Conservation (phyloP, 148 eudicot species). For the Arctostaphylos glauca region DNA sequence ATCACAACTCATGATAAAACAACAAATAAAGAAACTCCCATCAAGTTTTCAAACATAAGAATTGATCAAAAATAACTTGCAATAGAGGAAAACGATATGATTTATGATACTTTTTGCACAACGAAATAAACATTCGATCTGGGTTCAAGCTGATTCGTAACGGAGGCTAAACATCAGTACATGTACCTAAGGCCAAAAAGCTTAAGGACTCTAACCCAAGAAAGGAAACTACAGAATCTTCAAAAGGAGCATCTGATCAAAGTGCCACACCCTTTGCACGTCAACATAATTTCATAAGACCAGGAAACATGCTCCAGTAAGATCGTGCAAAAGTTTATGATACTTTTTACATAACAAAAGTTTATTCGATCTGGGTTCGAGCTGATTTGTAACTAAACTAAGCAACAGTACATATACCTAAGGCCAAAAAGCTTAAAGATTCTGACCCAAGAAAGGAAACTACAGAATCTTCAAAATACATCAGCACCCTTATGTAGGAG, state of each 20-base stretch:
- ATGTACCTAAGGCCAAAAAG: no score
- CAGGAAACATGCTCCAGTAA: not conserved
- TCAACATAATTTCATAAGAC: not conserved
- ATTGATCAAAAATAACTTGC: not conserved
- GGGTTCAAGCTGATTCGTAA: not conserved
- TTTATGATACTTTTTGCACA: not conserved
- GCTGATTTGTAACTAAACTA: not conserved
- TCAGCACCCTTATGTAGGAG: constrained; percentile 45
- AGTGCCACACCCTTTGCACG: constrained; percentile 87
- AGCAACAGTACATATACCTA: constrained; percentile 17
- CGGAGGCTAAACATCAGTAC: not conserved
- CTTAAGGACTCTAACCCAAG: not conserved
- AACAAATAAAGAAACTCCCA: no score
- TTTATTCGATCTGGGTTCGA: not conserved
- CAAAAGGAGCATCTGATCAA: constrained; percentile 63
- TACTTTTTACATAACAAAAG: not conserved
- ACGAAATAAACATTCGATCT: not conserved
- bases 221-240: not conserved
- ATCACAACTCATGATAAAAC: not conserved
- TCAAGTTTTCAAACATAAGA: not conserved
- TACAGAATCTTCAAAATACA: constrained; percentile 12
- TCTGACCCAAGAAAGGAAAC: no score
- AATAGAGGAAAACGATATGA: not conserved
- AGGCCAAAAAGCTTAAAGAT: no score
- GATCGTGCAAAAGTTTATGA: not conserved